Evolutionary conservation across 2,329 filamentous ascomycete species (phyloP).

Genomic region (Tolypocladium cylindrosporum): DNA sequence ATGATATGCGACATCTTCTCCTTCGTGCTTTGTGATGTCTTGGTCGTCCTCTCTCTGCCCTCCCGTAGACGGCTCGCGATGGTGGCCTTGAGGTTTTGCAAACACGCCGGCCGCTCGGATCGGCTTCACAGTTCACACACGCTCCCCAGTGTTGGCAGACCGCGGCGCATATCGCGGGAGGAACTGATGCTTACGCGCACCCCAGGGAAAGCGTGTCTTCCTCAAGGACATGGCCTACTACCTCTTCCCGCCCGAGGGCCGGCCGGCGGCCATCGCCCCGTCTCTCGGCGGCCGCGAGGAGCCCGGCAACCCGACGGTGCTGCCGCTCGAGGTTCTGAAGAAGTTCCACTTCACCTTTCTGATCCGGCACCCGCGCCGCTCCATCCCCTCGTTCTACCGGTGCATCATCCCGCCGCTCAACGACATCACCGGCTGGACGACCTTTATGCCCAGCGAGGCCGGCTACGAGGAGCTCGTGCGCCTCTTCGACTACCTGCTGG

Average conservation of each 20-base stretch:
- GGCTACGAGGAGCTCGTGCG: slow-evolving; percentile 83
- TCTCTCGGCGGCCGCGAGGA: slow-evolving; percentile 63
- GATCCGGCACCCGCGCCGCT: slow-evolving; percentile 87
- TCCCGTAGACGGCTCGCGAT: background rate
- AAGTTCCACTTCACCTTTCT: slow-evolving; percentile 92
- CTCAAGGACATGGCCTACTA: slow-evolving; percentile 98
- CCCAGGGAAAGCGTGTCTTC: slow-evolving; percentile 80
- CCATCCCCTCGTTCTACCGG: slow-evolving; percentile 88
- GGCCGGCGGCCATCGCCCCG: slow-evolving; percentile 61
- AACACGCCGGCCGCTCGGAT: background rate
- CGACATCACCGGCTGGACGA: slow-evolving; percentile 70
- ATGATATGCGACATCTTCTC: background rate
- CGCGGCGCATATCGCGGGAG: background rate
- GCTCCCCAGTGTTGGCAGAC: background rate
- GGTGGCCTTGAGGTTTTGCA: background rate
- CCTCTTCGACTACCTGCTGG: slow-evolving; percentile 75
- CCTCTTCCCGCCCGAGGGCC: slow-evolving; percentile 64
- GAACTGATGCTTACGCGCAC: slow-evolving; percentile 13
- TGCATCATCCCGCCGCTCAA: slow-evolving; percentile 86
- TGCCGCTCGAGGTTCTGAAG: slow-evolving; percentile 64
- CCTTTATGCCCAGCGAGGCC: slow-evolving; percentile 81
- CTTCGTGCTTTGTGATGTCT: background rate
- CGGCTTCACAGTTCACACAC: background rate
- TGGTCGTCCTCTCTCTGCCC: background rate
- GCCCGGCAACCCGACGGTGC: slow-evolving; percentile 70